Percentiles rank a stretch among this genome's conserved stretches.
Conservation (phyloP, 2,329 filamentous ascomycete species). For the Aspergillus sp. region DNA sequence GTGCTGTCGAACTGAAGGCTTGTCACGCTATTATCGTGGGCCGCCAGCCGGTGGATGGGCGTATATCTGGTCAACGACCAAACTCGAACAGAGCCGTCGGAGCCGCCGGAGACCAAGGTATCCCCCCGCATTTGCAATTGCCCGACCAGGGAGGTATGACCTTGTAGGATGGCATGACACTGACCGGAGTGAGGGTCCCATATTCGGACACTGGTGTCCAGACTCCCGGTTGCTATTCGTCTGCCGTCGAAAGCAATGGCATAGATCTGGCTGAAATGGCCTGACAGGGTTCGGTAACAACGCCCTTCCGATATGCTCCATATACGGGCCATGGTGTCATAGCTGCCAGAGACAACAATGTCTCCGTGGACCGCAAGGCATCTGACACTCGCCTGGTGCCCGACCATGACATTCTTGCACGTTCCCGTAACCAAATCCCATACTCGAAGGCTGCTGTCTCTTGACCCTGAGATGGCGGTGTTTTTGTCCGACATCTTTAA, state of each 20-base stretch:
- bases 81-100: constrained; percentile 88
- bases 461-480: constrained; percentile 90
- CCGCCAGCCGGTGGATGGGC: constrained; percentile 86
- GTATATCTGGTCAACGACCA: constrained; percentile 89
- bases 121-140: constrained; percentile 93
- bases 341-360: constrained; percentile 94
- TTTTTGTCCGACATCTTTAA: constrained; percentile 93
- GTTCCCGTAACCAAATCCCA: constrained; percentile 87
- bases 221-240: constrained; percentile 84
- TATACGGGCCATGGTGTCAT: constrained; percentile 91
- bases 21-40: constrained; percentile 96
- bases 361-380: constrained; percentile 95
- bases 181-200: constrained; percentile 87
- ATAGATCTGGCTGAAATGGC: constrained; percentile 98
- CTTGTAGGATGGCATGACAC: constrained; percentile 85
- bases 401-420: constrained; percentile 84
- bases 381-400: constrained; percentile 89
- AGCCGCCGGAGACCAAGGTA: constrained; percentile 90
- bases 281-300: constrained; percentile 79
- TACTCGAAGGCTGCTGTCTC: constrained; percentile 86
- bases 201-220: constrained; percentile 93
- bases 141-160: constrained; percentile 91
- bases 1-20: constrained; percentile 96
- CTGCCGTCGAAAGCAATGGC: constrained; percentile 95
- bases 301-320: constrained; percentile 97